Evolutionary conservation across 139 green algal species (phyloP), one percentile per base, ranked within the genome.

Genomic region (Coccomyxa sp.): DNA sequence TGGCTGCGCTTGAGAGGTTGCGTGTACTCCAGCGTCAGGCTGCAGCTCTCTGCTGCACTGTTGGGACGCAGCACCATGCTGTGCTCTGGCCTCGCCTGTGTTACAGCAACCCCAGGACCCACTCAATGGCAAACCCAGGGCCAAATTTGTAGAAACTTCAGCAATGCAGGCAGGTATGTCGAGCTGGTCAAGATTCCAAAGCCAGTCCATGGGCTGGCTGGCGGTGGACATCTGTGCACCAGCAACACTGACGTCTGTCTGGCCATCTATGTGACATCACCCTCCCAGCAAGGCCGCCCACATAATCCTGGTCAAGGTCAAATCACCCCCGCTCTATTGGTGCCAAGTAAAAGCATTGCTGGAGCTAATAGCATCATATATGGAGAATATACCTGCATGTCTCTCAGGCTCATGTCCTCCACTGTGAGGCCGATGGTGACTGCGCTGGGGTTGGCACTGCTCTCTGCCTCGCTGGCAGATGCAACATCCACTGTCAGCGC

Each of bases 61-160:
- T 86, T 87, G 51, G 88, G 86, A 71, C 83, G 82, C 79, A 93
- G 84, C 76, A 93, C 88, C 81, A 89, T 82, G 79, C 31, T 76
- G 82, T 88, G 86, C 79, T 83, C 82, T 0, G 82, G 32, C 1
- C 68, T n/a, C 13, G 87, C 87, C 83, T 90, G 82, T n/a, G 71
- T 11, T 11, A 25, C 63, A 21, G 38, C 38, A 51, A 51, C 38
- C 38, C 38, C 38, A 51, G 38, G 38, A 71, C 0, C 32, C 27
- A 82, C 23, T 12, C 12, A 76, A 27, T 13, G 45, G 3, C 38
- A 51, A 51, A 51, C 3, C 38, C 38, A 51, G 38, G 38, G 38
- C 38, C 38, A 51, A 51, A 11, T 7, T 11, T 51, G 38, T 51
- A 51, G 38, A 7, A 51, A 7, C 38, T 51, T 7, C 38, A 7